Evolutionary conservation across 257 asterid species (phyloP), one percentile per base, ranked within the genome.

Genomic region (Rauvolfia tetraphylla): DNA sequence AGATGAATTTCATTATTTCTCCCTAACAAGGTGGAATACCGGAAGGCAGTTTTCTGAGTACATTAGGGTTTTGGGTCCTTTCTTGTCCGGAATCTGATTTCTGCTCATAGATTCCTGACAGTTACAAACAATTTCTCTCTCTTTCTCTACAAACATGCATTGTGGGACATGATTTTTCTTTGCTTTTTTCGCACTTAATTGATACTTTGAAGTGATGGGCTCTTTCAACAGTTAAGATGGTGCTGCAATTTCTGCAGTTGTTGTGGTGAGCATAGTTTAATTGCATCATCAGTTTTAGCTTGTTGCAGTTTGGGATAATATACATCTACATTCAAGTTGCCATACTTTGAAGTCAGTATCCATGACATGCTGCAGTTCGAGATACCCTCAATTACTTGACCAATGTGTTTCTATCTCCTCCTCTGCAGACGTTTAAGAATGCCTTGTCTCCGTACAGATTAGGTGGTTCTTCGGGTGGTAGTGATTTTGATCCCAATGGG

Each of bases 381-480:
- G 74, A 51, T 61, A 27, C 41, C 72, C 51, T 53, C 38, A 66
- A 54, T 53, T 80, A 61, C 80, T 73, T 83, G 73, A 83, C 63
- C 41, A 62, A 22, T 79, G 68, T 74, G 81, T 75, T 46, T 42
- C 79, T 80, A 75, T 71, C 68, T 81, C 77, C 75, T 87, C 75
- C 77, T 75, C 71, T 84, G 83, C 93, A 95, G 99, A 91, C 92
- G 63, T 87, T 95, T 72, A 95, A 90, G 88, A 92, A 95, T 87
- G 99, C 99, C 12, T 85, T 95, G 83, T 95, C 98, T 83, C 99
- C 99, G 13, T 95, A 91, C 89, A 89, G 95, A 76, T 92, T 95
- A 69, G 99, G 99, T 70, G 99, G 99, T 86, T 89, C 99, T 74
- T 92, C 98, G 29, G 99, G 99, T 77, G 99, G 99, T 81, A 90